Conservation (phyloP, 2,329 filamentous ascomycete genomes). For the Epicoccum nigrum region DNA sequence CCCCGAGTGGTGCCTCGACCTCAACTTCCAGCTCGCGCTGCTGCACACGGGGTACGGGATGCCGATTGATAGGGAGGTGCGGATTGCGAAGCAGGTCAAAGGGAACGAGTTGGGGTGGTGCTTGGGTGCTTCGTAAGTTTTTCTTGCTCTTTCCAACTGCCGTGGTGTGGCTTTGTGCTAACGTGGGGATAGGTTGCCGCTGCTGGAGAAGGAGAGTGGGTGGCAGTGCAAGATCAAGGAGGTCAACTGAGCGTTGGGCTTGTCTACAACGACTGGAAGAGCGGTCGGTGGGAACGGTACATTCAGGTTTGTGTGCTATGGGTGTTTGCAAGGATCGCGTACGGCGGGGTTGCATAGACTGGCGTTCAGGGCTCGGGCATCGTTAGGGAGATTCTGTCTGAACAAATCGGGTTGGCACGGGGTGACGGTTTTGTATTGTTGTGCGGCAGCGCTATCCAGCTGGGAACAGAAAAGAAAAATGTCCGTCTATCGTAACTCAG, state of each 20-base stretch:
- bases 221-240: conserved; percentile 89
- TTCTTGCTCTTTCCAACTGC: too few relatives aligned
- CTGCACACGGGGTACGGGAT: conserved; percentile 97
- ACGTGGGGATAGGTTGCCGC: conserved; percentile 69
- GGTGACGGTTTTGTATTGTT: too few relatives aligned
- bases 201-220: conserved; percentile 80
- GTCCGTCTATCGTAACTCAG: too few relatives aligned
- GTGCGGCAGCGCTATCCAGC: too few relatives aligned
- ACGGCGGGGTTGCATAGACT: conserved; percentile 12
- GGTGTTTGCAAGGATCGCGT: background rate
- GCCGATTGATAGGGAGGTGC: conserved; percentile 94
- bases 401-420: too few relatives aligned
- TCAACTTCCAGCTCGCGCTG: conserved; percentile 95
- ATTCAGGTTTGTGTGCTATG: background rate
- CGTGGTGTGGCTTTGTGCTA: conserved; percentile 40
- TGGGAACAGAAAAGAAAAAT: too few relatives aligned
- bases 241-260: conserved; percentile 50
- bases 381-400: background rate
- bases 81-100: conserved; percentile 99
- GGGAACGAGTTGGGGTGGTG: conserved; percentile 97
- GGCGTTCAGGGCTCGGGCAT: conserved; percentile 11
- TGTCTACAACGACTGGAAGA: background rate
- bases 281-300: background rate
- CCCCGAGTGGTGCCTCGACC: conserved; percentile 90
- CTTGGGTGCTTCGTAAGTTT: conserved; percentile 84